Percentiles rank a stretch among this genome's conserved stretches.
Conservation (phyloP, 2,329 filamentous ascomycete genomes). For the Pseudogymnoascus sp. region DNA sequence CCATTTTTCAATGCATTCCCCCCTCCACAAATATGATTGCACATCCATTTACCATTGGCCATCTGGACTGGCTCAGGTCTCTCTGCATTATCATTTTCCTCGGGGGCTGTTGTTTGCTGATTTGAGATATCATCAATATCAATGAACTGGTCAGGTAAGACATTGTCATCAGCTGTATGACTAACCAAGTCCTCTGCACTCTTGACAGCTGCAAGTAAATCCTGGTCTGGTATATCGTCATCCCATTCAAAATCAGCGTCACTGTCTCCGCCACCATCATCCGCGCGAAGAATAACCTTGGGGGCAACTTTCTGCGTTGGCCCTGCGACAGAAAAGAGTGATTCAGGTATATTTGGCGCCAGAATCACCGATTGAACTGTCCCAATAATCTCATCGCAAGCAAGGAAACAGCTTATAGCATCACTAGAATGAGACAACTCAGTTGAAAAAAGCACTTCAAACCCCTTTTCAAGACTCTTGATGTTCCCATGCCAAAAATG, state of each 20-base stretch:
- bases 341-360: slow-evolving; percentile 28
- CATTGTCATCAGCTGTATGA: slow-evolving; percentile 17
- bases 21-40: slow-evolving; percentile 59
- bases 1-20: slow-evolving; percentile 32
- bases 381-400: slow-evolving; percentile 78
- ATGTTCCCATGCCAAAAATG: slow-evolving; percentile 63
- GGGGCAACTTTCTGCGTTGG: neutral
- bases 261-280: slow-evolving; percentile 21
- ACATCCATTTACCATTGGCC: slow-evolving; percentile 65
- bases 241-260: slow-evolving; percentile 20
- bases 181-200: slow-evolving; percentile 18
- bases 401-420: slow-evolving; percentile 59
- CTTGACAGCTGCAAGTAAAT: slow-evolving; percentile 33
- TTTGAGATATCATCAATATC: slow-evolving; percentile 49
- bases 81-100: slow-evolving; percentile 9
- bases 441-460: slow-evolving; percentile 52
- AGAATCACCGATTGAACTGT: slow-evolving; percentile 32
- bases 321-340: slow-evolving; percentile 26
- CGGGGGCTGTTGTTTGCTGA: slow-evolving; percentile 20
- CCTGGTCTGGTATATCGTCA: slow-evolving; percentile 35
- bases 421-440: slow-evolving; percentile 48
- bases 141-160: slow-evolving; percentile 38
- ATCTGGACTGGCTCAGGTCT: slow-evolving; percentile 42
- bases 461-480: slow-evolving; percentile 52
- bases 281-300: neutral